These are phyloP conservation scores for Bimuria novae-zelandiae DNA, from an alignment of 2,329 filamentous ascomycete genomes.

Conservation along the genomic window DNA sequence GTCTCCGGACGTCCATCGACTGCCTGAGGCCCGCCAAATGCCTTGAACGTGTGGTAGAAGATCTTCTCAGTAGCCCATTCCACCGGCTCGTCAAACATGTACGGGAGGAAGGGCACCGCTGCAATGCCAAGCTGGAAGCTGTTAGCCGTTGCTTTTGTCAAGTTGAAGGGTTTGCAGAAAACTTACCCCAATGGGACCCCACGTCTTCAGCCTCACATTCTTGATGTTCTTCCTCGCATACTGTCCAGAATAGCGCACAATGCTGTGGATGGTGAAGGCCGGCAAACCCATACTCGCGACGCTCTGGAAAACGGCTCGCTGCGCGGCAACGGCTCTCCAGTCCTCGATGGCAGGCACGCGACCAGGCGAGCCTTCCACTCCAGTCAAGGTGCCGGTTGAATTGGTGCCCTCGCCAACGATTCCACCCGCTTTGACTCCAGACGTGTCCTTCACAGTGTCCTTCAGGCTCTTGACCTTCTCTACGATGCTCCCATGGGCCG, in stretches of 20 bases:
- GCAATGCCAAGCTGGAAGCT: constrained; percentile 60
- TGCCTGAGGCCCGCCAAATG: constrained; percentile 68
- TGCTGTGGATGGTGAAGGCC: constrained; percentile 89
- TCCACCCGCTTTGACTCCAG: constrained; percentile 28
- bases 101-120: constrained; percentile 79
- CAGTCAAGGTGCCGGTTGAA: constrained; percentile 29
- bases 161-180: neutral
- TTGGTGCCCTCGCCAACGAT: constrained; percentile 12
- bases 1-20: constrained; percentile 51
- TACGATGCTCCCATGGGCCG: constrained; percentile 42
- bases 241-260: constrained; percentile 82
- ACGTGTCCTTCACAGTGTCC: constrained; percentile 22
- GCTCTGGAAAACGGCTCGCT: constrained; percentile 87
- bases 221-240: constrained; percentile 81
- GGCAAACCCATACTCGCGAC: constrained; percentile 92
- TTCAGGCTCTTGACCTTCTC: constrained; percentile 31
- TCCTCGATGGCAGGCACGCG: constrained; percentile 79
- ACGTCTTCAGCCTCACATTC: constrained; percentile 76
- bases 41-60: constrained; percentile 81
- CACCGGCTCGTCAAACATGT: constrained; percentile 87
- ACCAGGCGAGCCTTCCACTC: constrained; percentile 39
- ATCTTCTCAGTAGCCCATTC: constrained; percentile 88
- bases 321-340: constrained; percentile 86
- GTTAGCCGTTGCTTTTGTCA: constrained; percentile 7
- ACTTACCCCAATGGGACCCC: constrained; percentile 87